phyloP scores from a whole-genome alignment of 1,139 yeast species.

The Debaryomyces nepalensis region DNA sequence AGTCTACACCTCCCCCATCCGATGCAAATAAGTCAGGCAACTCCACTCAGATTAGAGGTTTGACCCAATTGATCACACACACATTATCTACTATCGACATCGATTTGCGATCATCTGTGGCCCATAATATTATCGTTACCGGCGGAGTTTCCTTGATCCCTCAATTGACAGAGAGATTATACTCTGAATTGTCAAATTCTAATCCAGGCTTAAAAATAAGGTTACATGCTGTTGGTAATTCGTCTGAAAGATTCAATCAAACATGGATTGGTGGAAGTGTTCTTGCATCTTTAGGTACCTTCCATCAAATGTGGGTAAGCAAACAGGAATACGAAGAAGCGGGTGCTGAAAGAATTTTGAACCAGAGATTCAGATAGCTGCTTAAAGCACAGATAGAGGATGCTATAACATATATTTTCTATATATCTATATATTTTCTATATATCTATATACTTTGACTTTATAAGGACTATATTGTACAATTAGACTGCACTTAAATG shows the following conservation, averaged over 20 bases:
- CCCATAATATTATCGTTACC: conserved; percentile 88
- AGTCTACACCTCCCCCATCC: conserved; percentile 45
- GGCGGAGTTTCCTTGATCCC: conserved; percentile 91
- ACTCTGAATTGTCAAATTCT: conserved; percentile 68
- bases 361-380: conserved; percentile 65
- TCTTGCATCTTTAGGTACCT: conserved; percentile 88
- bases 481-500: conserved; percentile 2
- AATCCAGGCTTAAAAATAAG: conserved; percentile 94
- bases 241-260: conserved; percentile 80
- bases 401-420: neutral
- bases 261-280: conserved; percentile 98
- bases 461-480: too few species aligned
- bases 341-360: conserved; percentile 79
- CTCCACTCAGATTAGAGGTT: conserved; percentile 46
- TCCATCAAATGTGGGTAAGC: conserved; percentile 97
- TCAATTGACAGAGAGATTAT: conserved; percentile 81
- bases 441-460: conserved; percentile 3
- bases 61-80: conserved; percentile 71
- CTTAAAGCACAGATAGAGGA: neutral
- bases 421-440: conserved; percentile 5
- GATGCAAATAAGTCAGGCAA: conserved; percentile 19
- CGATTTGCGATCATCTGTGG: conserved; percentile 86
- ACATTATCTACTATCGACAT: conserved; percentile 78
- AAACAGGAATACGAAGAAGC: conserved; percentile 90
- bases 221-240: conserved; percentile 85